Base-by-base conservation (phyloP, 179 eudicot species). In the Amaranthus tricolor region DNA sequence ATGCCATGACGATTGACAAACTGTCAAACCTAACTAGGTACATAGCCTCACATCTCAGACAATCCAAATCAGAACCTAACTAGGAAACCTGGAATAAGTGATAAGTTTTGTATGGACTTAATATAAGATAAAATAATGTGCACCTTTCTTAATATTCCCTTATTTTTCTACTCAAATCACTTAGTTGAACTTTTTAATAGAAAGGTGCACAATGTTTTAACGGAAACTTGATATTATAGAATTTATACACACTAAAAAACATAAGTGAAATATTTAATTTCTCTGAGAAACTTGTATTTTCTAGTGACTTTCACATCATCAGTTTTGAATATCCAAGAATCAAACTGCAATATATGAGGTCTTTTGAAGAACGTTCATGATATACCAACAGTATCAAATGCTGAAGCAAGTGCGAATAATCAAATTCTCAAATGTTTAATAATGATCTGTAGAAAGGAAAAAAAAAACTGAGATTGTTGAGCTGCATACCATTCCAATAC, bases 401-500 rank as follows among this genome's bases (percentile, higher is more conserved):
- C 47, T 4, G 20, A 21, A 56, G n/a, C n/a, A 74, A 2, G 20
- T 9, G 60, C 40, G 24, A 49, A 10, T 14, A 40, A 11, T 31
- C 2, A 4, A 31, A 31, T 31, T 31, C 40, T 31, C 44, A 16
- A 40, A 77, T 53, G 6, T 3, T 12, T 66, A 48, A 55, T 75
- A 58, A 24, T 47, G 20, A 62, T 60, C 14, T 51, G 56, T 6
- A 20, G 47, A 49, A 75, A 17, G 76, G 31, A 61, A 24, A 5
- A 53, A 5, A 53, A 48, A 12, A 7, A 45, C 9, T 12, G 52
- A 68, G 71, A 71, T 61, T 71, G 14, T 43, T 64, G 69, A 69
- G 52, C 68, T 78, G 58, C 62, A 70, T 77, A 77, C 78, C 75
- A 68, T 54, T 68, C 69, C 63, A 55, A 13, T 52, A 74, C 65